A percentile compares a stretch with the other conserved stretches of the same genome.
Evolutionary conservation across 1,139 yeast genomes (phyloP).

Genomic region (Taphrina flavorubra): DNA sequence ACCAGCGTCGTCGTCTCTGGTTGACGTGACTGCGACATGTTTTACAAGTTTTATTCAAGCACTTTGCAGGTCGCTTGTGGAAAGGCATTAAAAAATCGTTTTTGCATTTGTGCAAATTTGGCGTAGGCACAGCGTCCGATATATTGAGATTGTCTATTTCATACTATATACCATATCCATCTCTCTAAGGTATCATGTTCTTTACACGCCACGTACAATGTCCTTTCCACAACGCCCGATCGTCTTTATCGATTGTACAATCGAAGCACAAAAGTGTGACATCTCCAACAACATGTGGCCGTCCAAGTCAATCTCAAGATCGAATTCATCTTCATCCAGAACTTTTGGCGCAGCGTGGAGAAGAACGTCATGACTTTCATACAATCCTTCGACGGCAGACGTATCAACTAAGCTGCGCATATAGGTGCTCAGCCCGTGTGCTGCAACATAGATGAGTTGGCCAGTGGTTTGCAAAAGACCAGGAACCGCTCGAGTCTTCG

Average conservation of each 20-base stretch:
- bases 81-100: too few relatives aligned
- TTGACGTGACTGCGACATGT: background rate
- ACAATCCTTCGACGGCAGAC: background rate
- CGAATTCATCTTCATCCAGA: background rate
- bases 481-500: background rate
- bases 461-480: background rate
- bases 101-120: background rate
- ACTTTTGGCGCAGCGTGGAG: background rate
- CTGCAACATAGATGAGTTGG: slow-evolving; percentile 3
- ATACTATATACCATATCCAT: background rate
- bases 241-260: background rate
- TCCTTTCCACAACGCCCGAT: slow-evolving; percentile 5
- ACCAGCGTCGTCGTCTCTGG: slow-evolving; percentile 30
- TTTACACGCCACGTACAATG: background rate
- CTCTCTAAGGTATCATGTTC: background rate
- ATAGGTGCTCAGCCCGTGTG: background rate
- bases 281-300: background rate
- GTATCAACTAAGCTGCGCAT: background rate
- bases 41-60: background rate
- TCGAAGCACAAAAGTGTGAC: background rate
- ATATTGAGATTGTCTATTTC: background rate
- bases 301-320: background rate
- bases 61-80: background rate
- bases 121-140: background rate
- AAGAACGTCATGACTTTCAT: background rate